Percentiles rank a stretch among this genome's conserved stretches.
Conservation (phyloP, 805 yeast species). For the Ogataea methanolica region DNA sequence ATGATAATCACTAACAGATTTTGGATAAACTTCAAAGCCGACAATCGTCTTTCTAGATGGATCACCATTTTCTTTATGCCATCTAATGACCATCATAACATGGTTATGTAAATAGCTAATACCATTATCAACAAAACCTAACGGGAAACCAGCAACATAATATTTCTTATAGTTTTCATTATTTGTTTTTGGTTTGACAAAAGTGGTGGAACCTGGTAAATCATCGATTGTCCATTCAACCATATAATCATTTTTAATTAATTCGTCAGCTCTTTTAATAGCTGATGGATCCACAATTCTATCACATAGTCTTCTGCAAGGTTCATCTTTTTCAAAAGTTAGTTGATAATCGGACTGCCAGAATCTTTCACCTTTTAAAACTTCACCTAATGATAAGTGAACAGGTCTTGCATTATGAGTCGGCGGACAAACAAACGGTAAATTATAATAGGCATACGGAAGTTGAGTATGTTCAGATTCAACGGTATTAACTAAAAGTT, state of each 20-base stretch:
- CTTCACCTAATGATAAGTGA: slow-evolving; percentile 69
- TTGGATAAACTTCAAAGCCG: slow-evolving; percentile 88
- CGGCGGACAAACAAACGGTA: slow-evolving; percentile 80
- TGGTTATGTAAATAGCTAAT: slow-evolving; percentile 70
- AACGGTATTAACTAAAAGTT: slow-evolving; percentile 68
- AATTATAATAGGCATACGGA: slow-evolving; percentile 71
- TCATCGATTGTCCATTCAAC: slow-evolving; percentile 84
- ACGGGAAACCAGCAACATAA: slow-evolving; percentile 82
- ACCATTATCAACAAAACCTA: slow-evolving; percentile 65
- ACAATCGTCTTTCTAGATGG: slow-evolving; percentile 54
- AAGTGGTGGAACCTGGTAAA: slow-evolving; percentile 85
- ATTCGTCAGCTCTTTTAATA: slow-evolving; percentile 49
- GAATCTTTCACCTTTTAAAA: slow-evolving; percentile 74
- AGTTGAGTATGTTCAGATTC: slow-evolving; percentile 74
- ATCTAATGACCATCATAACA: slow-evolving; percentile 73
- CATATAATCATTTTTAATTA: slow-evolving; percentile 66
- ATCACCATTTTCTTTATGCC: slow-evolving; percentile 45
- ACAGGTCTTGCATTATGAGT: slow-evolving; percentile 48
- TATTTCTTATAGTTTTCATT: slow-evolving; percentile 46
- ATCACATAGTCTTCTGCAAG: slow-evolving; percentile 67
- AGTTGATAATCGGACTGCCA: slow-evolving; percentile 72
- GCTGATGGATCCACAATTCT: slow-evolving; percentile 50
- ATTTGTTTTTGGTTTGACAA: slow-evolving; percentile 50
- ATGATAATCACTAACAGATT: slow-evolving; percentile 57
- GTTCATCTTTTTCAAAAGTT: slow-evolving; percentile 56